These are phyloP conservation scores for Ordospora pajunii DNA, from an alignment of 371 early-diverging fungal genomes.

Conservation along the genomic window DNA sequence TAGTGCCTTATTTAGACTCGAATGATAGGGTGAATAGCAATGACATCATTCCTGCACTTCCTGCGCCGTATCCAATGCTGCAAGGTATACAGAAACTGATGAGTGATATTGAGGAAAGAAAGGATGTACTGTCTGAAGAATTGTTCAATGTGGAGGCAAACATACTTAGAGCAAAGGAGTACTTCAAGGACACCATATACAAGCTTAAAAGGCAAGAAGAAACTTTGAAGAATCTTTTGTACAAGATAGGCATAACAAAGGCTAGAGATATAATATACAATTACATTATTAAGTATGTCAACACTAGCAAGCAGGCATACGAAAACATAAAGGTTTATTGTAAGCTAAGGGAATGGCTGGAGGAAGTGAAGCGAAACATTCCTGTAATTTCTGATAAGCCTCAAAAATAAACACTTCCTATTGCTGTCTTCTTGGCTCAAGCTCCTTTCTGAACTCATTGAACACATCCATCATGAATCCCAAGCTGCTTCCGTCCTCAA, in stretches of 20 bases:
- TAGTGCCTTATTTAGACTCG: too few species aligned
- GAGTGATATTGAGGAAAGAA: constrained; percentile 35
- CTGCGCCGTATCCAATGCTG: constrained; percentile 37
- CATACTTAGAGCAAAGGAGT: constrained; percentile 38
- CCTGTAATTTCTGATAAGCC: too few species aligned
- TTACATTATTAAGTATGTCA: constrained; percentile 28
- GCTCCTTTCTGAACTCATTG: constrained; percentile 14
- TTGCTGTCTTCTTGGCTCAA: background rate
- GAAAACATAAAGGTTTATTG: background rate
- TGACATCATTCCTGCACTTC: background rate
- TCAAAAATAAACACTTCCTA: background rate
- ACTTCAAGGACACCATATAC: constrained; percentile 27
- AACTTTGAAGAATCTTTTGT: constrained; percentile 7
- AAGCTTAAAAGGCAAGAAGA: constrained; percentile 19
- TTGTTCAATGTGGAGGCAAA: constrained; percentile 37
- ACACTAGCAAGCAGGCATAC: constrained; percentile 5
- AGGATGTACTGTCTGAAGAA: constrained; percentile 35
- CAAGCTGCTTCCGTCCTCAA: background rate
- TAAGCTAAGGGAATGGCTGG: background rate
- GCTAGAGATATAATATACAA: constrained; percentile 14
- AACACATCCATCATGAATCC: constrained; percentile 17
- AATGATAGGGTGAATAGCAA: too few species aligned
- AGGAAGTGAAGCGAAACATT: background rate
- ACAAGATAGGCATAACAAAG: constrained; percentile 17
- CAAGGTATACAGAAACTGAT: constrained; percentile 25